These are phyloP conservation scores for Pseudogymnoascus sp. DNA, from an alignment of 2,329 filamentous ascomycete genomes.

Conservation along the genomic window DNA sequence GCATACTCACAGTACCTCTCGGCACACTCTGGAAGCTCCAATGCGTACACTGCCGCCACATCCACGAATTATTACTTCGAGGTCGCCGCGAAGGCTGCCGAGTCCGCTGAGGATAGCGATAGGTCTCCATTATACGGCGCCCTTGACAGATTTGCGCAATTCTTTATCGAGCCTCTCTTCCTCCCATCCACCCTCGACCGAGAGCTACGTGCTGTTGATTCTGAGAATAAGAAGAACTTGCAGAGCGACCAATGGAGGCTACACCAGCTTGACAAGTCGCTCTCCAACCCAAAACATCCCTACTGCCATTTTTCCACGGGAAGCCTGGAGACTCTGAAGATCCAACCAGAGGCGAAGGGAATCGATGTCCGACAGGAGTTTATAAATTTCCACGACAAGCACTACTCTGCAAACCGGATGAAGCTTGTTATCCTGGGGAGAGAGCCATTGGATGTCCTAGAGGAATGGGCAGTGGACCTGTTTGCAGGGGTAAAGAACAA, in stretches of 20 bases:
- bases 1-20: constrained; percentile 92
- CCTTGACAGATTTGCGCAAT: constrained; percentile 66
- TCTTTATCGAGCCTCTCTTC: constrained; percentile 66
- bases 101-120: constrained; percentile 42
- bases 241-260: constrained; percentile 66
- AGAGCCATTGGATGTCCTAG: constrained; percentile 58
- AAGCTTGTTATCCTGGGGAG: constrained; percentile 62
- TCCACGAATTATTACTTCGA: constrained; percentile 99
- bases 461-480: constrained; percentile 60
- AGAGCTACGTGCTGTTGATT: constrained; percentile 64
- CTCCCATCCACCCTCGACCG: constrained; percentile 61
- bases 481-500: constrained; percentile 63
- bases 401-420: constrained; percentile 70
- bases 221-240: constrained; percentile 73
- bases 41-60: constrained; percentile 87
- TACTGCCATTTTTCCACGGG: constrained; percentile 69
- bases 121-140: constrained; percentile 60
- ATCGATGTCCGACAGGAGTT: constrained; percentile 64
- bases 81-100: constrained; percentile 74
- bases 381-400: constrained; percentile 61
- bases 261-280: constrained; percentile 61
- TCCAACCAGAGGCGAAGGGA: constrained; percentile 57
- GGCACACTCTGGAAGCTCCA: constrained; percentile 81
- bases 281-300: constrained; percentile 61
- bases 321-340: constrained; percentile 61